These are phyloP conservation scores for Diphasiastrum complanatum DNA, from an alignment of 83 land plant genomes.

Conservation along the genomic window DNA sequence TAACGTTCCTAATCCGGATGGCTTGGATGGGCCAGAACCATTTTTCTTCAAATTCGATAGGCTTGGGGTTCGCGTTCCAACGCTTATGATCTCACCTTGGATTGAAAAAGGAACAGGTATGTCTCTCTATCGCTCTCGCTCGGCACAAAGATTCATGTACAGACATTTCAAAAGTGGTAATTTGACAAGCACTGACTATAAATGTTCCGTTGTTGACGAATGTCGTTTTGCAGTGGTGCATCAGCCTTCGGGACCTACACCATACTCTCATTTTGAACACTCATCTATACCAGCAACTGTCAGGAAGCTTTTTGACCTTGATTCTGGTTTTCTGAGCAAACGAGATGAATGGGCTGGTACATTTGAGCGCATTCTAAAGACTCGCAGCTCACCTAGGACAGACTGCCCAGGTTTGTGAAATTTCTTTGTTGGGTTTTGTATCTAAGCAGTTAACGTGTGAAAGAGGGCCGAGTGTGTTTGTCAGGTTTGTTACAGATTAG, in stretches of 20 bases:
- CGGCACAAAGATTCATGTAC: too few relatives aligned
- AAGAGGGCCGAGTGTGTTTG: too few relatives aligned
- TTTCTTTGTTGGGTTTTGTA: too few relatives aligned
- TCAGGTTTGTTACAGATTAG: too few relatives aligned
- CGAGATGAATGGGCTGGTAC: constrained; percentile 94
- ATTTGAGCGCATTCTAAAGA: constrained; percentile 47
- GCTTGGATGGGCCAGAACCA: constrained; percentile 47
- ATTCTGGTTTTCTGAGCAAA: constrained; percentile 50
- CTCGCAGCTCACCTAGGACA: constrained; percentile 46
- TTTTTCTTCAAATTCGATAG: constrained; percentile 58
- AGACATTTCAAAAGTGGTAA: too few relatives aligned
- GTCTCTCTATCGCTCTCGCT: not conserved
- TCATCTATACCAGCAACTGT: constrained; percentile 85
- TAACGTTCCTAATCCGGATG: constrained; percentile 72
- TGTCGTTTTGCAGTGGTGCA: constrained; percentile 58
- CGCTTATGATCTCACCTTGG: constrained; percentile 85
- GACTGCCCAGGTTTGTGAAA: constrained; percentile 65
- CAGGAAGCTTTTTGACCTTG: constrained; percentile 71
- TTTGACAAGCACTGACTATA: too few relatives aligned
- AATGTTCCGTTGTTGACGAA: too few relatives aligned
- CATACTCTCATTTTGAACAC: constrained; percentile 73
- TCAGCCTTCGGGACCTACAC: constrained; percentile 43
- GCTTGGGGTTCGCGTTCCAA: constrained; percentile 79
- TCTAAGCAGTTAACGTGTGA: too few relatives aligned
- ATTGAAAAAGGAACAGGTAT: constrained; percentile 77